Base-by-base conservation (phyloP, 768 basidiomycete species). In the Cyclocybe cylindracea region DNA sequence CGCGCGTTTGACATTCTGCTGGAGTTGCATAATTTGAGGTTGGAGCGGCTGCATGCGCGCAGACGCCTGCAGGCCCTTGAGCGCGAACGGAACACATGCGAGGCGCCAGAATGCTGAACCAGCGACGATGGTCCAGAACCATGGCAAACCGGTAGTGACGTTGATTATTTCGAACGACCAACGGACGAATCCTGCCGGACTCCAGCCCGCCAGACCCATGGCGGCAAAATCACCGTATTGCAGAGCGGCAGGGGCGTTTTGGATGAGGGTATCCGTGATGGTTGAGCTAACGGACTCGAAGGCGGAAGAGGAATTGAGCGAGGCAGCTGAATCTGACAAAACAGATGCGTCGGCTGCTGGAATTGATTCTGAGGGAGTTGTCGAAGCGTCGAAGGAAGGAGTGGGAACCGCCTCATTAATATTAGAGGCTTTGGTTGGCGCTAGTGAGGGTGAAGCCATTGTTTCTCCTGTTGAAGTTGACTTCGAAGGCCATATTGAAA, bases 101-200 rank as follows among this genome's bases (percentile, higher is more conserved):
- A 79, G 44, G 16, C 87, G 84, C 75, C 87, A 83, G 62, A 84
- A 61, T 9, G 86, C 48, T 24, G 85, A 82, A 29, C 84, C 83
- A 4, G 70, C 72, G 39, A 92, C 69, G 68, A 94, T 89, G 43
- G 91, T 87, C 77, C 85, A 83, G 73, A 89, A 89, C 91, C 93
- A 94, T 0, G 88, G 86, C 53, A 93, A 68, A 35, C 84, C 86
- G 0, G 83, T 82, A 43, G 75, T 68, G 45, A 91, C 84, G 56
- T 92, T 83, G 47, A 91, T 66, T 43, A 83, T 55, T 66, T 93
- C 90, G 44, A 89, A 72, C 13, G 81, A 70, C 78, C 79, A 83
- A 39, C 79, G 76, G 14, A 84, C 71, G 33, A 87, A 57, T 0
- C 87, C 89, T 0, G 83, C 79, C 2, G 89, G 90, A 42, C 79